Evolutionary conservation across 352 stramenopile species (phyloP).

Genomic region (Phytophthora pistaciae): DNA sequence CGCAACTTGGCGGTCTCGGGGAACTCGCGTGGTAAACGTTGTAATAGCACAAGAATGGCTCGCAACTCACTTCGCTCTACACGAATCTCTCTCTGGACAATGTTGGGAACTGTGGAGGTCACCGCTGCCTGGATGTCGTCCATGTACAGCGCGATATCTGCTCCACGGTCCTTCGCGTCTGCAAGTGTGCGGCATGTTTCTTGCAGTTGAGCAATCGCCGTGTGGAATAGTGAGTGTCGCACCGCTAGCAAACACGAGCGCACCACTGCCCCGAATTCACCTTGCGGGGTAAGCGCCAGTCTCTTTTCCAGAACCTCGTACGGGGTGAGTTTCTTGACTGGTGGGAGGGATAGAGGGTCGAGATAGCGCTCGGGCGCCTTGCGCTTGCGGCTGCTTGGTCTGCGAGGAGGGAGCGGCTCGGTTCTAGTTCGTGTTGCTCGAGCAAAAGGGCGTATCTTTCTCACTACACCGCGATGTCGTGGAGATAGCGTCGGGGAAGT

Average conservation of each 20-base stretch:
- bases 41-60: not conserved
- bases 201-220: not conserved
- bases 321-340: not conserved
- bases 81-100: not conserved
- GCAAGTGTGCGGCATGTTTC: not conserved
- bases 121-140: not conserved
- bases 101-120: not conserved
- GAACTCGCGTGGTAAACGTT: not conserved
- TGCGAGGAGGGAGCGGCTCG: not conserved
- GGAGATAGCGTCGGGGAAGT: not conserved
- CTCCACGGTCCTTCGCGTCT: not conserved
- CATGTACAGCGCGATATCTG: not conserved
- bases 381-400: not conserved
- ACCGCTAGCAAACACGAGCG: not conserved
- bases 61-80: not conserved
- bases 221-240: not conserved
- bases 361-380: not conserved
- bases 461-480: not conserved
- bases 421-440: not conserved
- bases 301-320: not conserved
- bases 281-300: not conserved
- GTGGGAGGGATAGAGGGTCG: not conserved
- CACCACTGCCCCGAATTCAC: not conserved
- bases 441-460: not conserved
- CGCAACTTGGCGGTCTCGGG: not conserved